Conservation (phyloP, 345 rosid genomes). For the Viola odorata region DNA sequence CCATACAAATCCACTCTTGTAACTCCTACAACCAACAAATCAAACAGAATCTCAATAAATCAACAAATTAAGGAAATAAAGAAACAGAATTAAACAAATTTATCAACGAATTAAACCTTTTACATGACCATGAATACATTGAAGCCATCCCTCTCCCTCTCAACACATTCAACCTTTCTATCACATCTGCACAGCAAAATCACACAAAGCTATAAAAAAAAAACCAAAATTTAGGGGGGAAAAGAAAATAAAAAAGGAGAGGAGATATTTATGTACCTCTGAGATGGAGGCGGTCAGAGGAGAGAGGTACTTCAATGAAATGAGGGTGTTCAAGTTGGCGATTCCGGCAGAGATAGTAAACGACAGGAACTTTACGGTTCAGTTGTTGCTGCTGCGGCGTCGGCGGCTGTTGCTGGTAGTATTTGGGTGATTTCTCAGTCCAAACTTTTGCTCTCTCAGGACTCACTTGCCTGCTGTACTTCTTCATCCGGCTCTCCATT, state of each 20-base stretch:
- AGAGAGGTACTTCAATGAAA: constrained; percentile 76
- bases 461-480: constrained; percentile 61
- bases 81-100: not conserved
- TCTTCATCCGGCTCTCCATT: constrained; percentile 77
- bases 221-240: not conserved
- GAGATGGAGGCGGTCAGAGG: constrained; percentile 72
- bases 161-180: constrained; percentile 76
- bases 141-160: constrained; percentile 96
- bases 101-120: constrained; percentile 40
- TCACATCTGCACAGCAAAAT: constrained; percentile 48
- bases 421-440: constrained; percentile 91
- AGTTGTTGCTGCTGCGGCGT: constrained; percentile 3
- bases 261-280: constrained; percentile 41
- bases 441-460: constrained; percentile 95
- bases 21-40: constrained; percentile 52
- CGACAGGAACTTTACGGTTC: constrained; percentile 68
- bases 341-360: constrained; percentile 82
- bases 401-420: constrained; percentile 22
- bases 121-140: constrained; percentile 88
- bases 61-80: not conserved
- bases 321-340: constrained; percentile 99
- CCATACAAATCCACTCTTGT: constrained; percentile 97
- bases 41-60: not conserved
- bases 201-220: not conserved
- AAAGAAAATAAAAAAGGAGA: not conserved